phyloP scores from a whole-genome alignment of 2,329 filamentous ascomycete genomes.

The Lizonia empirigonia region DNA sequence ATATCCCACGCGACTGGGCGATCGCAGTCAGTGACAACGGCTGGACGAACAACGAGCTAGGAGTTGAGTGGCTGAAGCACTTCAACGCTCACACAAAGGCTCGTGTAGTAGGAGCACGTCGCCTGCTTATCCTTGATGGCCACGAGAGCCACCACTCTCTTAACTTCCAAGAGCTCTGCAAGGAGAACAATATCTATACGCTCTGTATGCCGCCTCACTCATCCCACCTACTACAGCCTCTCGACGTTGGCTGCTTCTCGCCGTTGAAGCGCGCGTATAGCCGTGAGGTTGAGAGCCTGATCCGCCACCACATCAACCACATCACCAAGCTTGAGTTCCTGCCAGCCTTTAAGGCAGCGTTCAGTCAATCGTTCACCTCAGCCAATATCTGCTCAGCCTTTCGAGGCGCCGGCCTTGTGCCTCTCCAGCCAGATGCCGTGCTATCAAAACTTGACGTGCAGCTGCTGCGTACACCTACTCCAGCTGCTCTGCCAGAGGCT shows the following conservation, averaged over 20 bases:
- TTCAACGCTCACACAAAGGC: constrained; percentile 31
- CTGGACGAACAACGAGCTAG: too few species aligned
- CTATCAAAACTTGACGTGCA: neutral
- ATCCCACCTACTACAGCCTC: constrained; percentile 48
- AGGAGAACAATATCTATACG: constrained; percentile 46
- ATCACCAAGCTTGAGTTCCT: constrained; percentile 8
- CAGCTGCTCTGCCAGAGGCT: neutral
- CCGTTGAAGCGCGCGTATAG: constrained; percentile 42
- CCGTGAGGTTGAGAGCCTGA: constrained; percentile 34
- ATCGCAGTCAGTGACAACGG: too few species aligned
- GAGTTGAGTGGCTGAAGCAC: too few species aligned
- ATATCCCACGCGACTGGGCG: too few species aligned
- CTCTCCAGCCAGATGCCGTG: neutral
- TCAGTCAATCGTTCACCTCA: neutral
- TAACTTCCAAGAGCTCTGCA: constrained; percentile 46
- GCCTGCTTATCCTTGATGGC: constrained; percentile 49
- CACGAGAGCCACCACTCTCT: constrained; percentile 42
- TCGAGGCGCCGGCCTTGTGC: neutral
- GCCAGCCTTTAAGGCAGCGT: neutral
- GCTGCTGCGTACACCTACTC: neutral
- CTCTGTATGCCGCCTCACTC: constrained; percentile 17
- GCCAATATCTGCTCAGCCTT: neutral
- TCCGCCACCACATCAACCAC: too few species aligned
- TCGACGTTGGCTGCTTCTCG: constrained; percentile 48
- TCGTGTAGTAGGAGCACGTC: constrained; percentile 32